Percentiles rank a stretch among this genome's conserved stretches.
Conservation (phyloP, 352 stramenopile genomes). For the Phytophthora crassamura region DNA sequence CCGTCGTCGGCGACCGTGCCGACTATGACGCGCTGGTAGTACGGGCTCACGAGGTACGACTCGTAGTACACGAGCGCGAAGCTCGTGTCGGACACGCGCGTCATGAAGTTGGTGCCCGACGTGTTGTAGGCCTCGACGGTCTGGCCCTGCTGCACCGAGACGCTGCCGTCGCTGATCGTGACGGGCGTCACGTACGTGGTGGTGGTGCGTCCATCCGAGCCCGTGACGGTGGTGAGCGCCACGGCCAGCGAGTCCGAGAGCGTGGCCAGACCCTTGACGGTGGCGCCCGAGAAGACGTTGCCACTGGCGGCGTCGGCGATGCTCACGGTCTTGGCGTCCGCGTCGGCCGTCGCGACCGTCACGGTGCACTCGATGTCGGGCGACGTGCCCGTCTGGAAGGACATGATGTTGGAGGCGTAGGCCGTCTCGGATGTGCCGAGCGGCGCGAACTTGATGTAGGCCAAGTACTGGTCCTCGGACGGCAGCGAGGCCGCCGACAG, state of each 20-base stretch:
- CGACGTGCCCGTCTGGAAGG: constrained; percentile 60
- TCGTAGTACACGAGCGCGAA: constrained; percentile 80
- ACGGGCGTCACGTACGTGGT: constrained; percentile 56
- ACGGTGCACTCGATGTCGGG: constrained; percentile 53
- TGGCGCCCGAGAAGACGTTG: constrained; percentile 61
- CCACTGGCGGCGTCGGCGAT: constrained; percentile 42
- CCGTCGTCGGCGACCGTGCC: constrained; percentile 55
- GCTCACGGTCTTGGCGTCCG: constrained; percentile 54
- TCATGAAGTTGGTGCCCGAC: constrained; percentile 74
- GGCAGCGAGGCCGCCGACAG: constrained; percentile 57
- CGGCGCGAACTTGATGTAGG: constrained; percentile 67
- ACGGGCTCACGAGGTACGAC: constrained; percentile 53
- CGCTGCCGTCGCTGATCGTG: constrained; percentile 50
- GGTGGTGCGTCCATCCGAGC: constrained; percentile 44
- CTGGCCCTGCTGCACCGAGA: constrained; percentile 51
- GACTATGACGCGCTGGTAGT: constrained; percentile 70
- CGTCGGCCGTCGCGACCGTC: constrained; percentile 55
- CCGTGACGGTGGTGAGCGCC: constrained; percentile 57
- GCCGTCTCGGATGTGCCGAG: constrained; percentile 49
- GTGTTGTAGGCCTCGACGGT: constrained; percentile 61
- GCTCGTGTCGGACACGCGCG: constrained; percentile 62
- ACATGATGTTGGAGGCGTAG: constrained; percentile 64
- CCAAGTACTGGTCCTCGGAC: constrained; percentile 51
- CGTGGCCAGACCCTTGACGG: constrained; percentile 69
- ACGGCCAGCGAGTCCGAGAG: constrained; percentile 65